Conservation (phyloP, 1,284 basidiomycete genomes). For the Papiliotrema terrestris region DNA sequence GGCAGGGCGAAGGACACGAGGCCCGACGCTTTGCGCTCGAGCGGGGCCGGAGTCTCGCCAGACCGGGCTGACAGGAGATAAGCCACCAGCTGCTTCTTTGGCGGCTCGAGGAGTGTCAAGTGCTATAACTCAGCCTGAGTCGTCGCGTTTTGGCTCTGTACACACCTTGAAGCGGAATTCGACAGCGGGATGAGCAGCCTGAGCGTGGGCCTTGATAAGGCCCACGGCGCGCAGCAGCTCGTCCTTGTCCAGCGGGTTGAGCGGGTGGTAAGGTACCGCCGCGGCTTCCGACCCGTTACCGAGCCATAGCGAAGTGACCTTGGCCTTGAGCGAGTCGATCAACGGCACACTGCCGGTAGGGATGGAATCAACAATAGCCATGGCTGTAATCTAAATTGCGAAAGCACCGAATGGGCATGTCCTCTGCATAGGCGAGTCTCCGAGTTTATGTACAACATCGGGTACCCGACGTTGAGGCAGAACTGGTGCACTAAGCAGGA, state of each 20-base stretch:
- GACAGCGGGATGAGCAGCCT: not conserved
- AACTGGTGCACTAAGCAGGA: too few species aligned
- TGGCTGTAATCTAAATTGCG: too few species aligned
- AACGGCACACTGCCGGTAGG: not conserved
- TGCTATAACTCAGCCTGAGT: constrained; percentile 28
- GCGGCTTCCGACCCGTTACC: not conserved
- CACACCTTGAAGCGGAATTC: not conserved
- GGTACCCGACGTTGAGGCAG: too few species aligned
- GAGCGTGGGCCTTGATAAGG: constrained; percentile 11
- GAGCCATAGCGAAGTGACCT: not conserved
- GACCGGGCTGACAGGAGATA: constrained; percentile 15
- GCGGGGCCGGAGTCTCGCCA: not conserved
- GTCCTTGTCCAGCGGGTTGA: constrained; percentile 45
- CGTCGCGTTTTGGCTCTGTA: not conserved
- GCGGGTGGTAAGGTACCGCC: constrained; percentile 35
- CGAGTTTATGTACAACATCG: too few species aligned
- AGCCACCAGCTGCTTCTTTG: constrained; percentile 26
- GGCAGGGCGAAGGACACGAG: not conserved
- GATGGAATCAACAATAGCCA: too few species aligned
- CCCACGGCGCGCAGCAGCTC: constrained; percentile 29
- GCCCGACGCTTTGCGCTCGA: not conserved
- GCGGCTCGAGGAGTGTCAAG: constrained; percentile 23
- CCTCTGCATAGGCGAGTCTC: too few species aligned
- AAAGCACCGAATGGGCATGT: too few species aligned
- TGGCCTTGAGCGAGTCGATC: not conserved